Evolutionary conservation across 768 basidiomycete species (phyloP).

Genomic region (Pleurotus tuber-regium): DNA sequence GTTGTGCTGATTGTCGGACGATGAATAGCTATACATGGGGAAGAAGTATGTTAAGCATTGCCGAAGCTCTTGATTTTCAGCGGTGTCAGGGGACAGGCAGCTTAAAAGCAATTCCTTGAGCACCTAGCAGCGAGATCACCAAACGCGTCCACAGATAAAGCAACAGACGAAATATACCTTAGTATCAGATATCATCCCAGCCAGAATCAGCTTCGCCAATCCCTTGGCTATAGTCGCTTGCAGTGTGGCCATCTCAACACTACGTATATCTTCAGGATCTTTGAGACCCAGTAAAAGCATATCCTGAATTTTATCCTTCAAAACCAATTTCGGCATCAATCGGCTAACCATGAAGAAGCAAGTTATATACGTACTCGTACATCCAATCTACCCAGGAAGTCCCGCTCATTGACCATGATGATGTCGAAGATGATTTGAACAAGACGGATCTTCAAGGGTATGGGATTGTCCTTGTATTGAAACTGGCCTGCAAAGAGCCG

Average conservation of each 20-base stretch:
- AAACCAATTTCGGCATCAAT: too few species aligned
- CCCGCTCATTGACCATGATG: constrained; percentile 76
- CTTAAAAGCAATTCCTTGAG: constrained; percentile 38
- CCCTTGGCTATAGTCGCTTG: constrained; percentile 77
- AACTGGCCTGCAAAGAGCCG: constrained; percentile 66
- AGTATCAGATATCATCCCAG: constrained; percentile 72
- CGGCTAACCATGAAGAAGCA: too few species aligned
- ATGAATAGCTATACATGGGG: constrained; percentile 84
- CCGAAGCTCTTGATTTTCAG: constrained; percentile 76
- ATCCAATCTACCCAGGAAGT: constrained; percentile 51
- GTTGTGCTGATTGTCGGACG: constrained; percentile 64
- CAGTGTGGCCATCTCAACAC: too few species aligned
- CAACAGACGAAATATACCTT: constrained; percentile 38
- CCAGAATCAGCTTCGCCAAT: constrained; percentile 80
- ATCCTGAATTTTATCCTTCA: constrained; percentile 25
- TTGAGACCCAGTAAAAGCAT: constrained; percentile 18
- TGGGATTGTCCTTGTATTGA: constrained; percentile 45
- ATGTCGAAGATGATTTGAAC: constrained; percentile 85
- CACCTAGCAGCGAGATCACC: constrained; percentile 42
- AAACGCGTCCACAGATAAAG: constrained; percentile 34
- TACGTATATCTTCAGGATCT: too few species aligned
- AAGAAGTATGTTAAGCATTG: constrained; percentile 89
- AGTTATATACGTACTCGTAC: constrained; percentile 17
- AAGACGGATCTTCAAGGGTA: constrained; percentile 63
- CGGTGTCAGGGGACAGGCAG: constrained; percentile 81